A percentile compares a stretch with the other conserved stretches of the same genome.
These are phyloP conservation scores for Sambucus nigra DNA, from an alignment of 129 eudicot genomes.

Conservation along the genomic window DNA sequence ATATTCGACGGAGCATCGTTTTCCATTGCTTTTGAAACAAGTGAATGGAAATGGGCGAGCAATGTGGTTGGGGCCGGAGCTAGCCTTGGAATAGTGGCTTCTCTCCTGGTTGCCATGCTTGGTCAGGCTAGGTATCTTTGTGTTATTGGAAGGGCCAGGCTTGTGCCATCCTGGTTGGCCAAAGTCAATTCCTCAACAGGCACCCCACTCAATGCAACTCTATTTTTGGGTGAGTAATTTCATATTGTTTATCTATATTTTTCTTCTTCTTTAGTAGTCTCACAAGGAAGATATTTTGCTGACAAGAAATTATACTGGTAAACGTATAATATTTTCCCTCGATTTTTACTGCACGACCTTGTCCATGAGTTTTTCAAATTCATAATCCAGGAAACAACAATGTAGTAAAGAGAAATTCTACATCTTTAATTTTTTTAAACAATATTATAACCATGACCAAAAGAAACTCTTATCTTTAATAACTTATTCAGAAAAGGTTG, in stretches of 20 bases:
- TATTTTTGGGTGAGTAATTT: constrained; percentile 40
- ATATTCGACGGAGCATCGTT: constrained; percentile 52
- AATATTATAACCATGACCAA: no score
- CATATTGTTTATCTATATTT: neutral
- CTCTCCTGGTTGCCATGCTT: constrained; percentile 71
- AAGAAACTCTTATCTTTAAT: no score
- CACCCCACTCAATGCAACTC: constrained; percentile 62
- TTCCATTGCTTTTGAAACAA: constrained; percentile 52
- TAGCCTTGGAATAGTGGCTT: constrained; percentile 55
- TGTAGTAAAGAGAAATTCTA: neutral
- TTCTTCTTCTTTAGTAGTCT: no score
- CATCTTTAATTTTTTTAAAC: no score
- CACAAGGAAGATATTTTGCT: constrained; percentile 2
- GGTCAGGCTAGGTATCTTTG: constrained; percentile 74
- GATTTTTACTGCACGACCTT: no score
- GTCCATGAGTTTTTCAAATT: no score
- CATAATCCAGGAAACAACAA: no score
- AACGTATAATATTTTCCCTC: neutral
- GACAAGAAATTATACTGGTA: neutral
- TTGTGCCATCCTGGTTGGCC: constrained; percentile 67
- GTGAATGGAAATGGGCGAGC: constrained; percentile 67
- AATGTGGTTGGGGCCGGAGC: constrained; percentile 68
- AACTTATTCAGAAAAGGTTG: no score
- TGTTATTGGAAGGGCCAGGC: constrained; percentile 56
- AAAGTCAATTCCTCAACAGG: constrained; percentile 67